phyloP scores from a whole-genome alignment of 164 flowering plant genomes.

The Umbellularia californica region DNA sequence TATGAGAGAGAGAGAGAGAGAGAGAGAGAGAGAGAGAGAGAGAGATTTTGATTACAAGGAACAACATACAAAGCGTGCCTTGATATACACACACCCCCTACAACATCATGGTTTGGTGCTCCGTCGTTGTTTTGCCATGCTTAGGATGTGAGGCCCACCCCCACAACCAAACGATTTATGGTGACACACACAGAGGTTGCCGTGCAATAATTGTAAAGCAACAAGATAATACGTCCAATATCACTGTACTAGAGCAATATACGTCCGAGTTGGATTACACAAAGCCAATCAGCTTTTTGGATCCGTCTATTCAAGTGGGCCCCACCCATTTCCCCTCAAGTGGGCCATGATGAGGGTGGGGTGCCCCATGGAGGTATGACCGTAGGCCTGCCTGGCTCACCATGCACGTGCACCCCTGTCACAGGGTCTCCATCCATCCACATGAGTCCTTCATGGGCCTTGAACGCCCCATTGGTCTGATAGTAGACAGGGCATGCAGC shows the following conservation, averaged over 20 bases:
- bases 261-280: background rate
- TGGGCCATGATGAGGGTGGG: background rate
- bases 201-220: background rate
- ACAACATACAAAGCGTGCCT: slow-evolving; percentile 2
- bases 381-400: background rate
- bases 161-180: slow-evolving; percentile 3
- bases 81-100: slow-evolving; percentile 13
- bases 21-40: slow-evolving; percentile 8
- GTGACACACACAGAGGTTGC: background rate
- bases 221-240: background rate
- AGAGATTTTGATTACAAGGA: background rate
- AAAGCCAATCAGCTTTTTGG: background rate
- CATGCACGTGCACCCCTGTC: slow-evolving; percentile 11
- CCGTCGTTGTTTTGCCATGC: slow-evolving; percentile 18
- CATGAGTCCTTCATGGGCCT: background rate
- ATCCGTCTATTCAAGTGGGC: background rate
- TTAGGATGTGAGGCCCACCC: slow-evolving; percentile 7
- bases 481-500: background rate
- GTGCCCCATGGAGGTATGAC: background rate
- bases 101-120: slow-evolving; percentile 11
- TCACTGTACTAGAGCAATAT: background rate
- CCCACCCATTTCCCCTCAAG: background rate
- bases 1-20: background rate
- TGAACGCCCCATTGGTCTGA: background rate
- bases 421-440: background rate